Evolutionary conservation across 2,329 filamentous ascomycete species (phyloP).

Genomic region (Calonectria pseudoreteaudii): DNA sequence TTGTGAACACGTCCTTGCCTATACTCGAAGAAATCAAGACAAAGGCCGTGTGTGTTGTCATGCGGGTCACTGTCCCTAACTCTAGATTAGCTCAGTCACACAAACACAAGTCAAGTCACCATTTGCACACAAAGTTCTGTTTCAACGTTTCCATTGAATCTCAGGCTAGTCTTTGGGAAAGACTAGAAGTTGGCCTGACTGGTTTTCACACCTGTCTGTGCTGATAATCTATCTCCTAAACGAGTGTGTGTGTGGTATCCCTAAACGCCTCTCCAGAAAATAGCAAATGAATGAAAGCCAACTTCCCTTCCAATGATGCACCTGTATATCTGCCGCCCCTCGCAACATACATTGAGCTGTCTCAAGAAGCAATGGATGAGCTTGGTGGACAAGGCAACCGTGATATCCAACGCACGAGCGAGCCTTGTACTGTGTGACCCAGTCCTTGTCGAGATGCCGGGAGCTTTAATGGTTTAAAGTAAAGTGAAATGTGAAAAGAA

Average conservation of each 20-base stretch:
- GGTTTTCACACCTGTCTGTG: conserved; percentile 9
- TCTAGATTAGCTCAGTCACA: neutral
- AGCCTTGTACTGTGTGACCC: conserved; percentile 37
- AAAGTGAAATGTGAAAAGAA: conserved; percentile 23
- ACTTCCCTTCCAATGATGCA: conserved; percentile 33
- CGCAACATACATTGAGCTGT: conserved; percentile 39
- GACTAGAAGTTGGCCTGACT: neutral
- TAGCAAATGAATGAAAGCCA: conserved; percentile 23
- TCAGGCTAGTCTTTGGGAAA: neutral
- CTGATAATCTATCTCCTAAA: conserved; percentile 39
- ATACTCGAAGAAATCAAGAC: neutral
- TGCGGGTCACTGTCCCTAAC: neutral
- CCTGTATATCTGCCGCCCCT: conserved; percentile 35
- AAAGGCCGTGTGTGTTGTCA: neutral
- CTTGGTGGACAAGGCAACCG: conserved; percentile 26
- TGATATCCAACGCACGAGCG: conserved; percentile 23
- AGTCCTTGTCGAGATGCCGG: conserved; percentile 31
- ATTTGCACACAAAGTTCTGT: neutral
- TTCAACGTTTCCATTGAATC: conserved; percentile 8
- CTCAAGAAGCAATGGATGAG: conserved; percentile 26
- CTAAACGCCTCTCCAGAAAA: conserved; percentile 27
- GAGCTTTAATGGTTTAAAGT: conserved; percentile 28
- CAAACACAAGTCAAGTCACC: neutral
- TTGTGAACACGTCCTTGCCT: neutral
- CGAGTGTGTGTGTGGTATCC: conserved; percentile 39